Percentiles rank a stretch among this genome's conserved stretches.
phyloP scores from a whole-genome alignment of 2,329 filamentous ascomycete species.

The Orbilia ellipsospora region DNA sequence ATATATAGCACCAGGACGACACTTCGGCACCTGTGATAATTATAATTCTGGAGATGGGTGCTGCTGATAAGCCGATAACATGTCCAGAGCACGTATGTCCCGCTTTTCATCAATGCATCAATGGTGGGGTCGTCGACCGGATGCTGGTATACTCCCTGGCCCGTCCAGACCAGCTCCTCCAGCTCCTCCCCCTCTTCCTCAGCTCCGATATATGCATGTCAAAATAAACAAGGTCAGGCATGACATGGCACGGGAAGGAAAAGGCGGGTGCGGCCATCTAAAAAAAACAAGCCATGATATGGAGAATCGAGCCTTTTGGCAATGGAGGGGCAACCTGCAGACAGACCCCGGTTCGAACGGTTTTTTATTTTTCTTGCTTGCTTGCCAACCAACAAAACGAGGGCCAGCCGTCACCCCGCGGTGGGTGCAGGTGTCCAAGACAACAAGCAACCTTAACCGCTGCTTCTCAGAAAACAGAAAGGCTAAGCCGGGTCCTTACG shows the following conservation, averaged over 20 bases:
- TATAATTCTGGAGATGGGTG: background rate
- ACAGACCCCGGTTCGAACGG: constrained; percentile 24
- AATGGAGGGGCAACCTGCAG: constrained; percentile 55
- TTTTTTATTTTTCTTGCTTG: background rate
- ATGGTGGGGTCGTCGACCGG: too few species aligned
- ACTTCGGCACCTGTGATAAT: background rate
- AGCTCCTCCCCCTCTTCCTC: background rate
- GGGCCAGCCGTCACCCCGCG: constrained; percentile 27
- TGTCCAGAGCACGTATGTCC: background rate
- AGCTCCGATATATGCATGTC: too few species aligned
- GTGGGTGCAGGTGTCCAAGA: background rate
- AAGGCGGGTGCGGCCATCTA: background rate
- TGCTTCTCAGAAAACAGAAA: too few species aligned
- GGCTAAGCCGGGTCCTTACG: too few species aligned
- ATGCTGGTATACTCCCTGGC: background rate
- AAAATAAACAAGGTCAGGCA: too few species aligned
- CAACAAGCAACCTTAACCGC: background rate
- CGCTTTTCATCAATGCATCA: background rate
- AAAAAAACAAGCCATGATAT: too few species aligned
- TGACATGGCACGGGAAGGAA: constrained; percentile 3
- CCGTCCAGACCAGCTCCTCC: background rate
- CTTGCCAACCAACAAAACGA: constrained; percentile 14
- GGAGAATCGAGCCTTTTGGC: background rate
- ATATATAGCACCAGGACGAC: too few species aligned
- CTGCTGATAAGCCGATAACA: constrained; percentile 25